Conservation (phyloP, 805 yeast genomes). For the Myxozyma vanderwaltii region DNA sequence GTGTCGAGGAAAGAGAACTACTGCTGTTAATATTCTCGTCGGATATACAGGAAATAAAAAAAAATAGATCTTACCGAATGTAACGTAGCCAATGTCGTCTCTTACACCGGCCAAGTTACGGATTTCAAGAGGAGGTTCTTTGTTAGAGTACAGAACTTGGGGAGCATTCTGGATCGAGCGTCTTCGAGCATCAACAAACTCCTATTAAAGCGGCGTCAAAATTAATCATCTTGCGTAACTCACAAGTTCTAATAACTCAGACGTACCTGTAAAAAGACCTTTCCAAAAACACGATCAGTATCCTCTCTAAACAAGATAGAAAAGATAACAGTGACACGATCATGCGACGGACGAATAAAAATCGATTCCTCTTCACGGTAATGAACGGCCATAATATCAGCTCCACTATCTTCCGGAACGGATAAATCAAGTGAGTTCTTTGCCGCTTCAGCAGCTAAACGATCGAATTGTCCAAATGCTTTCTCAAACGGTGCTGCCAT, state of each 20-base stretch:
- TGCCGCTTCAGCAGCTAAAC: constrained; percentile 52
- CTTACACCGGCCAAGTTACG: constrained; percentile 47
- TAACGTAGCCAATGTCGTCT: constrained; percentile 57
- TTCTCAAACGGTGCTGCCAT: constrained; percentile 90
- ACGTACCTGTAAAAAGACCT: constrained; percentile 71
- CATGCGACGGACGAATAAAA: constrained; percentile 87
- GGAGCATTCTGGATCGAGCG: constrained; percentile 97
- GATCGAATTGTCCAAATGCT: constrained; percentile 80
- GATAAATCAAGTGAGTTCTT: constrained; percentile 45
- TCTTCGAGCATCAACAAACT: constrained; percentile 50
- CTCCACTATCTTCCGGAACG: constrained; percentile 49
- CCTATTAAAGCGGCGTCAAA: constrained; percentile 19
- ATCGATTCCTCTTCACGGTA: constrained; percentile 94
- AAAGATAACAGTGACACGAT: constrained; percentile 94
- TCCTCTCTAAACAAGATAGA: constrained; percentile 95
- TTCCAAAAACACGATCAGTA: constrained; percentile 89
- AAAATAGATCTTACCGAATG: constrained; percentile 48
- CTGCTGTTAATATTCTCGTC: neutral
- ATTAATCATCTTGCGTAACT: neutral
- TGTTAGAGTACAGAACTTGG: constrained; percentile 87
- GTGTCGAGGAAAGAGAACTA: constrained; percentile 51
- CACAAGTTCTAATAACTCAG: neutral
- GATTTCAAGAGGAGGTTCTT: constrained; percentile 91
- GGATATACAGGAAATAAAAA: neutral
- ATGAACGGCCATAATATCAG: constrained; percentile 66